Conservation (phyloP, 148 eudicot genomes). For the Fagopyrum esculentum region DNA sequence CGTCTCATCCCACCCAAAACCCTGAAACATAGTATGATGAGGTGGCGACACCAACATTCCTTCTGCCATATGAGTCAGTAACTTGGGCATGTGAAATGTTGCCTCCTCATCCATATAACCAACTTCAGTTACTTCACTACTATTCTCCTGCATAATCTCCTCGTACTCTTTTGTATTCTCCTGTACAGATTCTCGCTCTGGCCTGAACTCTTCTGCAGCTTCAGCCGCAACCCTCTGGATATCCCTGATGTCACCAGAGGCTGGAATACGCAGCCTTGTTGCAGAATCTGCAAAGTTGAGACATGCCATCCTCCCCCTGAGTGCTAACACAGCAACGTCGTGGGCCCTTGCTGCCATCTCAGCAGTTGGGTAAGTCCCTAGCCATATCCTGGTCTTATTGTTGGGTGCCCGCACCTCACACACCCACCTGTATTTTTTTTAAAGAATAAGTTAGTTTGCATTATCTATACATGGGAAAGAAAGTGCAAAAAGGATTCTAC, state of each 20-base stretch:
- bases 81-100: constrained; percentile 1
- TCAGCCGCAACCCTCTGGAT: constrained; percentile 15
- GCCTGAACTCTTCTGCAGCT: constrained; percentile 9
- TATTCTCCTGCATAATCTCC: background rate
- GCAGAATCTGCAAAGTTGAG: constrained; percentile 16
- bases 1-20: constrained; percentile 9
- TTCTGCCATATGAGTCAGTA: constrained; percentile 12
- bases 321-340: constrained; percentile 38
- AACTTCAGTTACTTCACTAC: too few species aligned
- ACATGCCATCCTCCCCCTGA: constrained; percentile 9
- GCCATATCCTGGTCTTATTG: constrained; percentile 18
- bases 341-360: constrained; percentile 43
- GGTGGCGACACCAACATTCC: constrained; percentile 12
- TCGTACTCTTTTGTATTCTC: background rate
- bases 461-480: too few species aligned
- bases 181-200: background rate
- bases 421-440: constrained; percentile 7
- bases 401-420: constrained; percentile 21
- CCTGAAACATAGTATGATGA: background rate
- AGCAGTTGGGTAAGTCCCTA: constrained; percentile 16
- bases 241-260: constrained; percentile 4
- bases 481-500: too few species aligned
- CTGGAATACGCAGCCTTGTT: background rate
- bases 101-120: constrained; percentile 13
- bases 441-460: too few species aligned